Percentiles rank a stretch among this genome's conserved stretches.
These are phyloP conservation scores for Polyporus arcularius DNA, from an alignment of 768 basidiomycete species.

Conservation along the genomic window DNA sequence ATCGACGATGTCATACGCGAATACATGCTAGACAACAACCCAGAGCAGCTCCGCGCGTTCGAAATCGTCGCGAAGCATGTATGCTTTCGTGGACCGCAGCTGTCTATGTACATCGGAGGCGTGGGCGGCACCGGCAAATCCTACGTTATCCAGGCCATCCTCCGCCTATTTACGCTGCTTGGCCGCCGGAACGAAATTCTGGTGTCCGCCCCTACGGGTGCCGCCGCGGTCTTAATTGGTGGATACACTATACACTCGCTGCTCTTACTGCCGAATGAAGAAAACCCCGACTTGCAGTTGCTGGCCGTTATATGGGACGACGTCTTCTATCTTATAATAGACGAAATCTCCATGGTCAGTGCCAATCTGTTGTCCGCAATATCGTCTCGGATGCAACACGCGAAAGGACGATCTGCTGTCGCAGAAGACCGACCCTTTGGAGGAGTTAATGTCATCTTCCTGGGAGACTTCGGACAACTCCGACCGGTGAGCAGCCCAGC, in stretches of 20 bases:
- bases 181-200: slow-evolving; percentile 13
- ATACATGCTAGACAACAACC: no score
- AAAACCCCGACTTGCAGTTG: not conserved
- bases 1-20: no score
- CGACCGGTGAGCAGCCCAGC: slow-evolving; percentile 22
- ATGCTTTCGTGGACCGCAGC: slow-evolving; percentile 2
- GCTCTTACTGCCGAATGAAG: slow-evolving; percentile 15
- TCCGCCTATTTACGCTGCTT: slow-evolving; percentile 17
- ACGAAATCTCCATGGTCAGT: slow-evolving; percentile 26
- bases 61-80: no score
- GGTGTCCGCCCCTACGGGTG: slow-evolving; percentile 32
- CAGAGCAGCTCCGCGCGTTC: no score
- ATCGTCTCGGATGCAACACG: slow-evolving; percentile 22
- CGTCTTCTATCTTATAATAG: slow-evolving; percentile 24
- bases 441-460: slow-evolving; percentile 34
- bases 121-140: slow-evolving; percentile 35
- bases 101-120: slow-evolving; percentile 28
- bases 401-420: slow-evolving; percentile 15
- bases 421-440: slow-evolving; percentile 26
- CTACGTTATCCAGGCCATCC: slow-evolving; percentile 28
- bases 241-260: slow-evolving; percentile 34
- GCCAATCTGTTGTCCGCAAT: slow-evolving; percentile 25
- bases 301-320: slow-evolving; percentile 18
- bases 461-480: slow-evolving; percentile 33
- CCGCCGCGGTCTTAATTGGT: slow-evolving; percentile 28